Percentiles rank a stretch among this genome's conserved stretches.
Evolutionary conservation across 345 rosid genomes (phyloP).

Genomic region (Cardamine resedifolia): DNA sequence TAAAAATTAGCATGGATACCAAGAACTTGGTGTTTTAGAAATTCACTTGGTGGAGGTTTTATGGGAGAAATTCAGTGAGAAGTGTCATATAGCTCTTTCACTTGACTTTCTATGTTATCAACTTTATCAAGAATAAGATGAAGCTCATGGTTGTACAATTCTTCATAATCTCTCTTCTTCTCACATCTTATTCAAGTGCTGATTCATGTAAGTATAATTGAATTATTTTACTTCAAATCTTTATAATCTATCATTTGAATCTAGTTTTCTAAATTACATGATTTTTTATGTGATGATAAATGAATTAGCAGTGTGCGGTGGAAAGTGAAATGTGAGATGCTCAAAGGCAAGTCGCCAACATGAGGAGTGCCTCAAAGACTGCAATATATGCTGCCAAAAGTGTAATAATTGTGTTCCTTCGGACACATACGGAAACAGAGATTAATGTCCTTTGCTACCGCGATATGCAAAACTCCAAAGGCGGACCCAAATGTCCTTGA

Average conservation of each 20-base stretch:
- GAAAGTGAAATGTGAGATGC: slow-evolving; percentile 21
- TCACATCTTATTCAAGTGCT: slow-evolving; percentile 50
- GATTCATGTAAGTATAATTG: slow-evolving; percentile 41
- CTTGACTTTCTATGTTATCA: not conserved
- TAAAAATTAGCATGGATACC: too few relatives aligned
- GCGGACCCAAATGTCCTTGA: slow-evolving; percentile 24
- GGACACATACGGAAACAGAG: slow-evolving; percentile 8
- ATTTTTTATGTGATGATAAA: not conserved
- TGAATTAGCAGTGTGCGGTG: slow-evolving; percentile 2
- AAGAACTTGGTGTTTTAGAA: too few relatives aligned
- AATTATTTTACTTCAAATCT: not conserved
- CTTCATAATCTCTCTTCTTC: slow-evolving; percentile 43
- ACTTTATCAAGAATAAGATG: slow-evolving; percentile 1
- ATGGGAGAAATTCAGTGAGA: too few relatives aligned
- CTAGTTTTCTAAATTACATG: not conserved
- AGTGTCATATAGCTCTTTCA: not conserved
- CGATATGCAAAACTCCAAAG: slow-evolving; percentile 1
- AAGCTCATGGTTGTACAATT: slow-evolving; percentile 14
- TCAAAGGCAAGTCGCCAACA: not conserved
- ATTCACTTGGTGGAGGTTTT: too few relatives aligned
- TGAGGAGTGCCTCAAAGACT: slow-evolving; percentile 10
- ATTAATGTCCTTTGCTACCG: slow-evolving; percentile 33
- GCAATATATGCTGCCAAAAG: slow-evolving; percentile 30
- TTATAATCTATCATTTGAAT: not conserved
- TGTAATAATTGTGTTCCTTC: slow-evolving; percentile 24